A percentile compares a stretch with the other conserved stretches of the same genome.
These are phyloP conservation scores for Davidsoniella australis DNA, from an alignment of 2,329 filamentous ascomycete species.

Conservation along the genomic window DNA sequence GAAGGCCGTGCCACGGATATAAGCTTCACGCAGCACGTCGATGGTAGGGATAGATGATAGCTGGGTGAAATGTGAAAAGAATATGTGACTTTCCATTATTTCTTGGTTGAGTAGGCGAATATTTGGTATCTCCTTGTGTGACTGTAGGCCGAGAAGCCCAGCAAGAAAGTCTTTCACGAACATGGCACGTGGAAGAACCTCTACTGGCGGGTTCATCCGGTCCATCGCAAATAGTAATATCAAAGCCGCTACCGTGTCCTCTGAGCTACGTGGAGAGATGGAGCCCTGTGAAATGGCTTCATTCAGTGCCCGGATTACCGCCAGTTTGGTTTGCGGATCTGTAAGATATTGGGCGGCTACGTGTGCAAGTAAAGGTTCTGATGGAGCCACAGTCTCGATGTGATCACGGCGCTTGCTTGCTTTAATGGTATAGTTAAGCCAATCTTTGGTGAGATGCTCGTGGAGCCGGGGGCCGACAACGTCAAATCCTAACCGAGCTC, in stretches of 20 bases:
- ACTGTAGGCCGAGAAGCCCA: neutral
- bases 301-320: constrained; percentile 4
- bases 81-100: neutral
- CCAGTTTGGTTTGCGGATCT: constrained; percentile 1
- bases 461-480: constrained; percentile 1
- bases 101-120: neutral
- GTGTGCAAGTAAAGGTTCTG: constrained; percentile 9
- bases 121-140: neutral
- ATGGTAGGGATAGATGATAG: neutral
- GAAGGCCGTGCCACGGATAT: constrained; percentile 6
- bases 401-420: constrained; percentile 6
- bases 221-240: constrained; percentile 7
- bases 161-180: neutral
- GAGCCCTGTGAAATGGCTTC: constrained; percentile 2
- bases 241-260: constrained; percentile 7
- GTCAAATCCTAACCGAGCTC: constrained; percentile 1
- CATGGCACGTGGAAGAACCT: constrained; percentile 3
- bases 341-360: constrained; percentile 7
- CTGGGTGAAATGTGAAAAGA: constrained; percentile 8
- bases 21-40: constrained; percentile 4
- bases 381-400: constrained; percentile 7
- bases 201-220: neutral
- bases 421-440: constrained; percentile 9
- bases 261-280: constrained; percentile 2
- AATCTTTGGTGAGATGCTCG: constrained; percentile 6